Evolutionary conservation across 192 early-diverging fungal species (phyloP), one percentile per base, ranked within the genome.

Genomic region (Chytriomyces hyalinus): DNA sequence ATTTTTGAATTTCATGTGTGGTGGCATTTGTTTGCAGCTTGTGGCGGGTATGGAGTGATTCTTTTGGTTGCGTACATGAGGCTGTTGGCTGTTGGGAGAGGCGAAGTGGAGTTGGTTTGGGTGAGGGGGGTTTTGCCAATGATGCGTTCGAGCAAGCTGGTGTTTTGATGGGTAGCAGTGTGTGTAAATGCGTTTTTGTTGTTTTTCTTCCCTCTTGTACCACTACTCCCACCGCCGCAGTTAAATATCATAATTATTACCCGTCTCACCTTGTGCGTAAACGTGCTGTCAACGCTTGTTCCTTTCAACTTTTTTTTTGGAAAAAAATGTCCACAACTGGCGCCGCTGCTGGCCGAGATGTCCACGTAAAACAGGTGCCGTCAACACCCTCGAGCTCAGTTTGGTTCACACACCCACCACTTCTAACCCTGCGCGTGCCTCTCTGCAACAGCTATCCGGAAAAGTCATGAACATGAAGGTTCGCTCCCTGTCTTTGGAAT

Each of bases 1-100:
- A 7, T 73, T 9, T 73, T 73, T 62, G 71, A 73, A 44, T 73
- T 73, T 60, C 71, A 73, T 73, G 71, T 73, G 17, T 73, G 26
- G n/a, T 73, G 71, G 71, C 71, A 73, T 73, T 48, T 73, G 13
- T 73, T 60, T 73, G 44, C 45, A 13, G 71, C 71, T 6, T 6
- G 36, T 8, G 71, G 71, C 49, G 53, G 59, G 20, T 73, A 73
- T 73, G 57, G 36, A n/a, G 45, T 43, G 5, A 63, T 73, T 62
- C 10, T 61, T 15, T 43, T 60, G 13, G 22, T 73, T 7, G 71
- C 62, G 6, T 73, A 62, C 45, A 13, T 73, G 71, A 7, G 71
- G 15, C 15, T 73, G 71, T 36, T 73, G 53, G 71, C 60, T 6
- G 13, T 62, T 6, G 28, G 45, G 7, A 60, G 71, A 28, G 44